phyloP scores from a whole-genome alignment of 2,329 filamentous ascomycete species.

The Pseudocercospora vitis region DNA sequence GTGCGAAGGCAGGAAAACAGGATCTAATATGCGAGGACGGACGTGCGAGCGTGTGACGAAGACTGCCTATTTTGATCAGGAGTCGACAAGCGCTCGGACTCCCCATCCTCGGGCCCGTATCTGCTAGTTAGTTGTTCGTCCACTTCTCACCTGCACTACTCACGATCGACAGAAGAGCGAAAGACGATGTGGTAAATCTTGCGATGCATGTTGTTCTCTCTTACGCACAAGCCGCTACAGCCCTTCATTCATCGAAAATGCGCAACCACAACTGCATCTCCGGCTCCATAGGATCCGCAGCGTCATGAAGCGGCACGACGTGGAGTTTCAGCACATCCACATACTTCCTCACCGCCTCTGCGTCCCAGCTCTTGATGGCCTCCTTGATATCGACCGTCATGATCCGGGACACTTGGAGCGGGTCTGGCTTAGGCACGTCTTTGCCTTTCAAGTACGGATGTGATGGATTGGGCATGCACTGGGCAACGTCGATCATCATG shows the following conservation, averaged over 20 bases:
- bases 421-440: background rate
- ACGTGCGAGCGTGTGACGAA: too few species aligned
- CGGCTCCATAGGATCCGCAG: background rate
- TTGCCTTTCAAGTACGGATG: background rate
- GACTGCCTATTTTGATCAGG: too few species aligned
- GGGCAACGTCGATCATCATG: background rate
- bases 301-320: background rate
- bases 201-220: too few species aligned
- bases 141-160: too few species aligned
- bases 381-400: background rate
- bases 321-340: background rate
- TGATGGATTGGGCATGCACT: background rate
- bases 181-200: too few species aligned
- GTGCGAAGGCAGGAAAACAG: too few species aligned
- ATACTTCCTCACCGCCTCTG: background rate
- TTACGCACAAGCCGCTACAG: too few species aligned
- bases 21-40: too few species aligned
- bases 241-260: background rate
- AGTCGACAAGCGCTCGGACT: too few species aligned
- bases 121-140: too few species aligned
- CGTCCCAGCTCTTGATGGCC: background rate
- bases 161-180: too few species aligned
- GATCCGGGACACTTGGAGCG: background rate
- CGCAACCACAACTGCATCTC: background rate
- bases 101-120: too few species aligned